Conservation (phyloP, 345 rosid species). For the Camelina sativa region DNA sequence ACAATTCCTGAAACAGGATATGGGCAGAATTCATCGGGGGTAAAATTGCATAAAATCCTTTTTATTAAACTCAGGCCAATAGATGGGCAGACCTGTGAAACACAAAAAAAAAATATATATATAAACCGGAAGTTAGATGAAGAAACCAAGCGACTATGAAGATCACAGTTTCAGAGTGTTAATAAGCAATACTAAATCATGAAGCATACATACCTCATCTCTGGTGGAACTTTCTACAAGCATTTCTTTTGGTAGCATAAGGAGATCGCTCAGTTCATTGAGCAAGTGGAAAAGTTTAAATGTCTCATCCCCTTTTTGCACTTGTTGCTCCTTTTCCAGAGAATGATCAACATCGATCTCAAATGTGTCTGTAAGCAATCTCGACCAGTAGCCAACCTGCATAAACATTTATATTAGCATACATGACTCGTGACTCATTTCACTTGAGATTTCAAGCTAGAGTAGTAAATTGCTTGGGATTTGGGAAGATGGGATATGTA, state of each 20-base stretch:
- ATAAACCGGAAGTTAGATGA: constrained; percentile 14
- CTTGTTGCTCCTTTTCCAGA: constrained; percentile 47
- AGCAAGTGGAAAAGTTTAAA: constrained; percentile 69
- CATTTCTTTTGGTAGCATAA: constrained; percentile 99
- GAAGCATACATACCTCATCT: constrained; percentile 60
- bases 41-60: constrained; percentile 90
- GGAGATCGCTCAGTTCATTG: constrained; percentile 83
- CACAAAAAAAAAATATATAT: neutral
- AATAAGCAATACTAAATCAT: constrained; percentile 19
- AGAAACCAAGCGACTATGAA: constrained; percentile 12
- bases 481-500: constrained; percentile 6
- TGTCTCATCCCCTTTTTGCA: constrained; percentile 43
- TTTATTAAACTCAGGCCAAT: constrained; percentile 69
- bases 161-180: neutral
- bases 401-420: constrained; percentile 25
- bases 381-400: constrained; percentile 93
- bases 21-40: constrained; percentile 95
- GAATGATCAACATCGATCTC: constrained; percentile 61
- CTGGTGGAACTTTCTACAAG: constrained; percentile 69
- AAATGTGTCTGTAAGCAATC: constrained; percentile 74
- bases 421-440: constrained; percentile 10
- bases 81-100: constrained; percentile 81
- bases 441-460: constrained; percentile 33
- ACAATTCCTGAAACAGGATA: constrained; percentile 89
- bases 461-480: constrained; percentile 6